Evolutionary conservation across 1,284 basidiomycete genomes (phyloP).

Genomic region (Leucoagaricus sp.): DNA sequence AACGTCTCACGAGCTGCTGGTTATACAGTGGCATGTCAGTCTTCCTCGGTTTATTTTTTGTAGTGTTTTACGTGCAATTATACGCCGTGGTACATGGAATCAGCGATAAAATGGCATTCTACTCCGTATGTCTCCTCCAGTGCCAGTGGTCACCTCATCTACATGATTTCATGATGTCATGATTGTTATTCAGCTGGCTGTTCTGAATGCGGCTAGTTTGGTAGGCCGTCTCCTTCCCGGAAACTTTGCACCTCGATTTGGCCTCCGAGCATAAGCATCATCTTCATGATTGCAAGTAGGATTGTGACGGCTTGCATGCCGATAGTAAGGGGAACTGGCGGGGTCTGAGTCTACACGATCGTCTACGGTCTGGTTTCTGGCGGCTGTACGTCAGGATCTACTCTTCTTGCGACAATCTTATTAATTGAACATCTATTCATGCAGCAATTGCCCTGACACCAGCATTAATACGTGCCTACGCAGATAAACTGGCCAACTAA

Average conservation of each 20-base stretch:
- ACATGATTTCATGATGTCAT: background rate
- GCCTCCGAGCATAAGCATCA: slow-evolving; percentile 34
- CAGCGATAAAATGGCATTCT: slow-evolving; percentile 43
- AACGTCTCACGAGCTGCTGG: slow-evolving; percentile 10
- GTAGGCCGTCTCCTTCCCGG: slow-evolving; percentile 48
- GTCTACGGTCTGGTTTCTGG: slow-evolving; percentile 45
- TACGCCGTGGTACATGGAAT: slow-evolving; percentile 46
- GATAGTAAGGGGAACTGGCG: slow-evolving; percentile 16
- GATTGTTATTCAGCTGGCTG: slow-evolving; percentile 30
- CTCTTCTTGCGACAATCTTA: too few species aligned
- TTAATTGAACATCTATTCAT: too few species aligned
- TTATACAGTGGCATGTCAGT: slow-evolving; percentile 19
- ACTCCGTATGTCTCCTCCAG: slow-evolving; percentile 40
- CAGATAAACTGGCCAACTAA: too few species aligned
- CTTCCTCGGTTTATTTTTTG: slow-evolving; percentile 36
- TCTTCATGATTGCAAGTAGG: slow-evolving; percentile 18
- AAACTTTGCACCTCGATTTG: slow-evolving; percentile 42
- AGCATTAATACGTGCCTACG: too few species aligned
- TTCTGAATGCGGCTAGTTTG: slow-evolving; percentile 48
- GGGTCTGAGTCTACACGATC: slow-evolving; percentile 31
- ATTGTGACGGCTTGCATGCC: slow-evolving; percentile 31
- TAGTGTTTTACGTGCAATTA: slow-evolving; percentile 55
- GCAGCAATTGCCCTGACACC: background rate
- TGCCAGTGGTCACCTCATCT: too few species aligned
- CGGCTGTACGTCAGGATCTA: slow-evolving; percentile 31